phyloP scores from a whole-genome alignment of 805 yeast genomes.

The Candida railenensis region DNA sequence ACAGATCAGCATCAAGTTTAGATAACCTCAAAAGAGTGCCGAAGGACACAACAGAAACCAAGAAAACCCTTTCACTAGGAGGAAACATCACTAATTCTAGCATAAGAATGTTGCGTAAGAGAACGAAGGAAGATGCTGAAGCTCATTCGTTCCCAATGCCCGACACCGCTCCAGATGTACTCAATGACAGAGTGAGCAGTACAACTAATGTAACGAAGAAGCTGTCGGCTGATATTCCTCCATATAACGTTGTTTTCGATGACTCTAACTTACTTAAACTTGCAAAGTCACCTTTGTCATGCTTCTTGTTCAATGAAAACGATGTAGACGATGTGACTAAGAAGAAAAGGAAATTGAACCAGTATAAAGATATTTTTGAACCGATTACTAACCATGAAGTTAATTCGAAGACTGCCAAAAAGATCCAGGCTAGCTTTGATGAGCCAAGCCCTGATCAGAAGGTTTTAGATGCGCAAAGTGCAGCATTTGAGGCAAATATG shows the following conservation, averaged over 20 bases:
- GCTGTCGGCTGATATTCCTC: neutral
- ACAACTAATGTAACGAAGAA: no score
- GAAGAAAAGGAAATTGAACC: constrained; percentile 19
- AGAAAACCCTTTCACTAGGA: neutral
- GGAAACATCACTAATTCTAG: neutral
- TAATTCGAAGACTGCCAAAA: constrained; percentile 30
- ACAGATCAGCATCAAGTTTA: constrained; percentile 18
- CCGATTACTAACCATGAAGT: constrained; percentile 43
- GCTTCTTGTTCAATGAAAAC: constrained; percentile 13
- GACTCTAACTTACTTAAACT: constrained; percentile 7
- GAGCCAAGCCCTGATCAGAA: constrained; percentile 84
- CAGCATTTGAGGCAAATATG: constrained; percentile 35
- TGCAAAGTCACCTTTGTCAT: constrained; percentile 15
- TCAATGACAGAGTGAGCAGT: no score
- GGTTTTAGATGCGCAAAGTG: constrained; percentile 57
- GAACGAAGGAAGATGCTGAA: neutral
- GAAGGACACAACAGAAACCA: neutral
- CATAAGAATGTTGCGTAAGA: neutral
- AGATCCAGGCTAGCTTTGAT: constrained; percentile 53
- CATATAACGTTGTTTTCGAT: constrained; percentile 6
- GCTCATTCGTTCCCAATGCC: no score
- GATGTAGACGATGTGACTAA: constrained; percentile 6
- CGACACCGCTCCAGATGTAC: no score
- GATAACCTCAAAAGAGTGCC: constrained; percentile 10
- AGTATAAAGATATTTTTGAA: constrained; percentile 19